phyloP scores from a whole-genome alignment of 495 filamentous ascomycete species.

The Penicillium tannophilum region DNA sequence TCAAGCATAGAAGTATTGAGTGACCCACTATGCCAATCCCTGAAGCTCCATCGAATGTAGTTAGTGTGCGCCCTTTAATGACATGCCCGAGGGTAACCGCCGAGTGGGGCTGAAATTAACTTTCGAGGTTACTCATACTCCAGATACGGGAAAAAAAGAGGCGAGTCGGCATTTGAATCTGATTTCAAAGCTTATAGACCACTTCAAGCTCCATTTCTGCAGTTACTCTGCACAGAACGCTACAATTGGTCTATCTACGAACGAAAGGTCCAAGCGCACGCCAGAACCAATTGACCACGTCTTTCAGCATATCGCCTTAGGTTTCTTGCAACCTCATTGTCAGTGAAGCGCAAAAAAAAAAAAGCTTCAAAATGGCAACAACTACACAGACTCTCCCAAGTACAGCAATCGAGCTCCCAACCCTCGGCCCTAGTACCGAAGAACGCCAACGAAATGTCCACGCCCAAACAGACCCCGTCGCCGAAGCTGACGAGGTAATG shows the following conservation, averaged over 20 bases:
- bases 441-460: conserved; percentile 22
- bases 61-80: background rate
- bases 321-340: background rate
- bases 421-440: conserved; percentile 9
- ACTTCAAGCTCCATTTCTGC: background rate
- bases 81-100: background rate
- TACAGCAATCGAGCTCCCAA: conserved; percentile 24
- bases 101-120: background rate
- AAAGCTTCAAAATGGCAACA: conserved; percentile 17
- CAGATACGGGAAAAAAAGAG: background rate
- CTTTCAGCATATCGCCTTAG: background rate
- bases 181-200: background rate
- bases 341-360: background rate
- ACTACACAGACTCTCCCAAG: conserved; percentile 20
- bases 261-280: background rate
- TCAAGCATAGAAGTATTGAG: too few species aligned
- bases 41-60: too few species aligned
- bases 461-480: conserved; percentile 2
- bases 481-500: conserved; percentile 42
- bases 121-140: background rate
- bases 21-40: too few species aligned
- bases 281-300: background rate
- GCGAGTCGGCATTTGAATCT: background rate
- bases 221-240: background rate
- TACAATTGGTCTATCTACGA: background rate